Evolutionary conservation across 2,329 filamentous ascomycete species (phyloP), one percentile per base, ranked within the genome.

Genomic region (Stachybotrys echinatus): DNA sequence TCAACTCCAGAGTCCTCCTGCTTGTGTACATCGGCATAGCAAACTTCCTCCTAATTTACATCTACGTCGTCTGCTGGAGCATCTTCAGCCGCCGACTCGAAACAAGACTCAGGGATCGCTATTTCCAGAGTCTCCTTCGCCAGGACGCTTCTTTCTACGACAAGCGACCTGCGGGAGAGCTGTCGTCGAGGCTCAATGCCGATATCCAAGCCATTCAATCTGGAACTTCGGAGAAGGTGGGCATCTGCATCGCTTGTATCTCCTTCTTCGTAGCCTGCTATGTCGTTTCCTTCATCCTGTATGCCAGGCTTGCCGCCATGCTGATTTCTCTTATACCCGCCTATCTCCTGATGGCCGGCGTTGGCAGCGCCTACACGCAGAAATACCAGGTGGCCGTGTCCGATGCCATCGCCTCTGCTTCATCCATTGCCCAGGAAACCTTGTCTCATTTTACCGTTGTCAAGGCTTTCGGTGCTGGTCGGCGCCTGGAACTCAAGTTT

Each of bases 191-290:
- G 18, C 75, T 89, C 42, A 83, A 83, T 58, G 74, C 75, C 48
- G 84, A 88, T 58, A 84, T 88, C 31, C 77, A 84, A 51, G 77
- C 80, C 1, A 81, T 89, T 47, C 84, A 85, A 58, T 76, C 78
- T 0, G 85, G 85, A 14, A 87, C 84, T 0, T 84, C 81, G 2
- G 85, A 88, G 64, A 89, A 89, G 62, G 84, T 87, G 17, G 84
- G 84, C 47, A 79, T 87, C 31, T 77, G 79, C 55, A 72, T 88
- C 5, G 75, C 77, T 21, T 83, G 76, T 47, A 64, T 80, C 10
- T 81, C 81, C 2, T 88, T 87, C 63, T 88, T 88, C 59, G 61
- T 87, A 48, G 81, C 85, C 0, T 80, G 84, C 3, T 88, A 85
- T 53, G 71, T 84, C 5, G 79, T 88, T 17, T 83, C 83, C 2